Evolutionary conservation across 108 stramenopile species (phyloP).

Genomic region (Skeletonema menzelii): DNA sequence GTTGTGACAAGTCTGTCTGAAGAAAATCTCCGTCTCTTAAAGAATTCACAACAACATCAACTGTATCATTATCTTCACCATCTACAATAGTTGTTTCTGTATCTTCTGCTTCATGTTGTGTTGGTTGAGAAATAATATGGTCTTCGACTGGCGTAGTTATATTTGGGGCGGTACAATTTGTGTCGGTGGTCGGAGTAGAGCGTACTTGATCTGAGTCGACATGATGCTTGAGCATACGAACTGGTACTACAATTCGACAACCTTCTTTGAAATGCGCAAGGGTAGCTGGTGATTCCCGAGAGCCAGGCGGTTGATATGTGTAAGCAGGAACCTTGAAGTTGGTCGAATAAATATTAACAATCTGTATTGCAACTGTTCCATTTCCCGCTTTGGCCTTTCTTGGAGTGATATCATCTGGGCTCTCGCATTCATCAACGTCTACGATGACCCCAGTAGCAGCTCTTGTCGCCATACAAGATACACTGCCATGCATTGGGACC

Average conservation of each 20-base stretch:
- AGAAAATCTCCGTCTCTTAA: background rate
- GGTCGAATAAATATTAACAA: conserved; percentile 10
- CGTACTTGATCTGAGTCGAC: conserved; percentile 4
- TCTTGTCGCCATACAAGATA: conserved; percentile 33
- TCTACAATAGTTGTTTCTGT: background rate
- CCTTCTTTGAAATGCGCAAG: conserved; percentile 11
- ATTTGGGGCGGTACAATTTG: background rate
- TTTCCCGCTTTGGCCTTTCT: background rate
- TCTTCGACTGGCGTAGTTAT: background rate
- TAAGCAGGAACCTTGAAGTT: conserved; percentile 2
- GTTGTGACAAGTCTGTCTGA: background rate
- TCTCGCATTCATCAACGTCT: background rate
- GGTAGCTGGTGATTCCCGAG: background rate
- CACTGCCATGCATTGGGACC: conserved; percentile 28
- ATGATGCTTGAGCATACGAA: conserved; percentile 34
- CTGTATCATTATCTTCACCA: background rate
- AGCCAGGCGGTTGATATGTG: background rate
- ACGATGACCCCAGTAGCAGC: conserved; percentile 27
- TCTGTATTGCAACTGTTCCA: conserved; percentile 1
- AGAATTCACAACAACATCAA: background rate
- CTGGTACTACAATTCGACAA: conserved; percentile 10
- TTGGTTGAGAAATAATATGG: background rate
- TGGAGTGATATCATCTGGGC: conserved; percentile 9
- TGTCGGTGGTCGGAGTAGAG: background rate
- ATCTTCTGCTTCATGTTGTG: background rate